Evolutionary conservation across 2,329 filamentous ascomycete species (phyloP).

Genomic region (Talaromyces atroroseus): DNA sequence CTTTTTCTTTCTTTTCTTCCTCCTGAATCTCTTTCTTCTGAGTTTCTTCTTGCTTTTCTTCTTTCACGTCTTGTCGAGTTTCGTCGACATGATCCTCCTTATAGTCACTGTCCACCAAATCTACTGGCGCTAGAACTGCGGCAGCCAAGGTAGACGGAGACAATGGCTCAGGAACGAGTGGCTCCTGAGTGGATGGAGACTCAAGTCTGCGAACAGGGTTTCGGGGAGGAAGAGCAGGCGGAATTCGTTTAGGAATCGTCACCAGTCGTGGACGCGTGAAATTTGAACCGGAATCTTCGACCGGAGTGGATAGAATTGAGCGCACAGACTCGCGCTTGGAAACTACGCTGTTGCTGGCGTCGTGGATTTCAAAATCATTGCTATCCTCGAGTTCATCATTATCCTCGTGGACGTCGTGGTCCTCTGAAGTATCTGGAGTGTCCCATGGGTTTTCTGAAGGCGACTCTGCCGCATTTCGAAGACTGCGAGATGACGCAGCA

Average conservation of each 20-base stretch:
- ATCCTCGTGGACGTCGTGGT: slow-evolving; percentile 23
- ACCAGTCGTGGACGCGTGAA: slow-evolving; percentile 75
- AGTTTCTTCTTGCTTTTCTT: background rate
- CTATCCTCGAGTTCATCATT: slow-evolving; percentile 14
- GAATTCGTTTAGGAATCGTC: slow-evolving; percentile 70
- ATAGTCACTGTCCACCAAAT: slow-evolving; percentile 11
- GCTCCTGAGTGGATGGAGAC: slow-evolving; percentile 21
- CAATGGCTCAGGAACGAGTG: slow-evolving; percentile 21
- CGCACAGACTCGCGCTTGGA: slow-evolving; percentile 39
- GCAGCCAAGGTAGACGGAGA: slow-evolving; percentile 19
- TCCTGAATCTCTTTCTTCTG: background rate
- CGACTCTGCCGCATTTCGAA: slow-evolving; percentile 19
- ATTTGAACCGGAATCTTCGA: slow-evolving; percentile 54
- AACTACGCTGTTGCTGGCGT: slow-evolving; percentile 52
- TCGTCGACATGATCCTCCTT: slow-evolving; percentile 7
- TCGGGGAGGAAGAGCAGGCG: slow-evolving; percentile 70
- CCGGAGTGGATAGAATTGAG: slow-evolving; percentile 18
- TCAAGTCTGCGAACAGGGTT: slow-evolving; percentile 51
- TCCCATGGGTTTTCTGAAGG: slow-evolving; percentile 21
- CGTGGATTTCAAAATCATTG: slow-evolving; percentile 28
- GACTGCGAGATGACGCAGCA: slow-evolving; percentile 28
- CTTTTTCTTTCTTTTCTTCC: background rate
- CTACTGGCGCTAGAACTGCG: slow-evolving; percentile 17
- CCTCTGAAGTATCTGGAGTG: slow-evolving; percentile 17
- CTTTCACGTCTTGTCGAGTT: slow-evolving; percentile 18